Evolutionary conservation across 176 grass and related monocot species (phyloP), one percentile per base, ranked within the genome.

Genomic region (Echinochloa phyllopogon): DNA sequence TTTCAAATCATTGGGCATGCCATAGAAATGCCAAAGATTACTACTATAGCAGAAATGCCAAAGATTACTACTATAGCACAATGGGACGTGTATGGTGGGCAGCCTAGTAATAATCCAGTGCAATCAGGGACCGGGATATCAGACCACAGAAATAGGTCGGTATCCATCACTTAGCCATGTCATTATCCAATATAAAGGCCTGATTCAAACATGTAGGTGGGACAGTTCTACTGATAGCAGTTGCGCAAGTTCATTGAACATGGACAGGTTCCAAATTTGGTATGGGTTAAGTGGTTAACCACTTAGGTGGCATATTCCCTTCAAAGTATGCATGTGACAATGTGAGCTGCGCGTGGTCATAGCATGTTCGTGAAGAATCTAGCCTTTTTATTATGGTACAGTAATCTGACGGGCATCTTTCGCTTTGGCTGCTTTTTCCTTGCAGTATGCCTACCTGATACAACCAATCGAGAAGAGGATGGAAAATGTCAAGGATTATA

Each of bases 361-460:
- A 17, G 33, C 33, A 62, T 36, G 52, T 52, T 3, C 37, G 27
- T 82, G 81, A 15, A 60, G 75, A 72, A 65, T 88, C 74, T 79
- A 65, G 0, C n/a, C 8, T 44, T 40, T 79, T 67, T 61, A 13
- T 44, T 36, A 55, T 51, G 1, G 2, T 71, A 66, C 6, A 7
- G 14, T 11, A 25, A 20, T 65, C 21, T 90, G 73, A 90, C 50
- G 48, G 18, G 15, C 56, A 78, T 50, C 39, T 82, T 33, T 52
- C 21, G 17, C 68, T 83, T 78, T 78, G 14, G 38, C 7, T 41
- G 17, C 33, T 36, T 66, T 24, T 10, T 75, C 10, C 14, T 67
- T 92, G 78, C 91, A 99, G 94, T 94, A 91, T 80, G 88, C 93
- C 43, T 24, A 84, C 78, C 84, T 99, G 72, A 99, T 99, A 90